Percentiles rank a stretch among this genome's conserved stretches.
Conservation (phyloP, 2,329 filamentous ascomycete genomes). For the Colletotrichum paranaense region DNA sequence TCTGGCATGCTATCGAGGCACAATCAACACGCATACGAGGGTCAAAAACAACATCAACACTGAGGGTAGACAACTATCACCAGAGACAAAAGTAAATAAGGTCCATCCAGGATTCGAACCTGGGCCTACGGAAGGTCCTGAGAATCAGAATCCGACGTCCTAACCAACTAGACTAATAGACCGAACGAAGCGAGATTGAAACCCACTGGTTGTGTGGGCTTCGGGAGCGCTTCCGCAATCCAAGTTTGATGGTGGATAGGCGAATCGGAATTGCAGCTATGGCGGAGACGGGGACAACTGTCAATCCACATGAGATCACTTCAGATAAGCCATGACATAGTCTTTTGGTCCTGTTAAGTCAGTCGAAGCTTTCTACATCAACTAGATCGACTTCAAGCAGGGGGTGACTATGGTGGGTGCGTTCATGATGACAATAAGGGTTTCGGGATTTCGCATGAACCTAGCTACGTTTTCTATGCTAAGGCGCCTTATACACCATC, state of each 20-base stretch:
- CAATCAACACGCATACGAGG: not conserved
- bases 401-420: too few relatives aligned
- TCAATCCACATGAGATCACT: not conserved
- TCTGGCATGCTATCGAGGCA: not conserved
- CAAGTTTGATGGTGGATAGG: not conserved
- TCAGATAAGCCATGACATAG: not conserved
- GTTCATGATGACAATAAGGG: too few relatives aligned
- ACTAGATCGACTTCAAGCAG: too few relatives aligned
- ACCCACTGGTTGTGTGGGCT: not conserved
- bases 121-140: conserved; percentile 22
- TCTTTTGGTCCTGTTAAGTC: not conserved
- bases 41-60: not conserved
- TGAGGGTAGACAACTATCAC: not conserved
- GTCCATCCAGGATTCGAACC: conserved; percentile 40
- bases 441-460: too few relatives aligned
- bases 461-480: too few relatives aligned
- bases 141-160: conserved; percentile 31
- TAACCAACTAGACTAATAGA: conserved; percentile 33
- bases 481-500: too few relatives aligned
- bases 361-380: not conserved
- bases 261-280: not conserved
- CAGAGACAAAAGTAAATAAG: not conserved
- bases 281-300: not conserved
- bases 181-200: not conserved
- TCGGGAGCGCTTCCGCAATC: accelerated